Conservation (phyloP, 352 stramenopile species). For the Phytopythium litorale region DNA sequence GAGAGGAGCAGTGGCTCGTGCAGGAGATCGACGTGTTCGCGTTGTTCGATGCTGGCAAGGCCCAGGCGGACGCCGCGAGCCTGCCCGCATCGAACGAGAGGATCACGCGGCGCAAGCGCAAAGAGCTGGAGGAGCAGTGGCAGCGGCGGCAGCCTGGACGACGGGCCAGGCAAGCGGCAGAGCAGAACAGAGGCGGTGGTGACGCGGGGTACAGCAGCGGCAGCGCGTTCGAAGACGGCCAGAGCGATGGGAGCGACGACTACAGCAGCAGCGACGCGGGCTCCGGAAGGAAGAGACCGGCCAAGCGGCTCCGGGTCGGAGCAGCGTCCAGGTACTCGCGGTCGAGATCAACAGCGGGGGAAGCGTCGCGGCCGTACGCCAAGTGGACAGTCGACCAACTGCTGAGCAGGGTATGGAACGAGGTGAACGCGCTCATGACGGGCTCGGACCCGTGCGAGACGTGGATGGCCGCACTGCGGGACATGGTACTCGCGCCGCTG, state of each 20-base stretch:
- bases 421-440: constrained; percentile 20
- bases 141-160: not conserved
- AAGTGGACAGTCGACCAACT: constrained; percentile 51
- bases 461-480: constrained; percentile 21
- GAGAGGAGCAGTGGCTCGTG: constrained; percentile 57
- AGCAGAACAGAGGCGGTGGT: not conserved
- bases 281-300: not conserved
- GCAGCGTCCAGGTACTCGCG: not conserved
- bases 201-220: not conserved
- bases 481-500: constrained; percentile 26
- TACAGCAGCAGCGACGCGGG: not conserved
- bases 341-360: not conserved
- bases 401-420: constrained; percentile 26
- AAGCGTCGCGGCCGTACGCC: constrained; percentile 15
- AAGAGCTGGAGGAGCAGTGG: not conserved
- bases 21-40: constrained; percentile 46
- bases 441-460: constrained; percentile 18
- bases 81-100: not conserved
- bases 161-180: not conserved
- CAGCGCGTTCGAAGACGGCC: not conserved
- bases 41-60: constrained; percentile 10
- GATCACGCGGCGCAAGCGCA: not conserved
- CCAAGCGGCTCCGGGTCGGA: not conserved
- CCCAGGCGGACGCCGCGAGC: not conserved
- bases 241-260: not conserved